Base-by-base conservation (phyloP, 208 protist genomes). In the Acanthamoeba lenticulata region DNA sequence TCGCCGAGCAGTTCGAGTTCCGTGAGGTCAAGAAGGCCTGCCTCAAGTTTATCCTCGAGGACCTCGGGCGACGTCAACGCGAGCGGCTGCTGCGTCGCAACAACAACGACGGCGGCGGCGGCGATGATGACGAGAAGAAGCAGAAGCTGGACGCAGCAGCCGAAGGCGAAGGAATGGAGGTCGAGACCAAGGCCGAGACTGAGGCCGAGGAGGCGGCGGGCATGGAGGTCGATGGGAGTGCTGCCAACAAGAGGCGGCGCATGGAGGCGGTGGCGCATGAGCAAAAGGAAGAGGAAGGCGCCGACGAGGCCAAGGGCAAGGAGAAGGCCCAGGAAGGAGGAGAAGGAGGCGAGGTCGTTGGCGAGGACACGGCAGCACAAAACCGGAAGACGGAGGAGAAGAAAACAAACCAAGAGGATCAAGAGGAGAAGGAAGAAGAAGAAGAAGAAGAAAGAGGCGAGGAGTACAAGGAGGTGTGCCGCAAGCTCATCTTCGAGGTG, bases 381-480 rank as follows among this genome's bases (percentile, higher is more conserved):
- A 34, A 57, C 13, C 19, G 13, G 62, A 65, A 32, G 57, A 21
- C 7, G 57, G 24, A 79, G 38, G 72, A 83, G 72, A 83, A 83
- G 72, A 32, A 1, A 3, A 38, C 44, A 1, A 38, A 83, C 1
- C 38, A 27, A n/a, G 40, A 44, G 9, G 62, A 72, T 19, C 9
- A 72, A 24, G 29, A 32, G n/a, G 62, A 7, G 17, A 34, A 34
- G 9, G 62, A 72, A 72, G 6, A 40, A 4, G 72, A 49, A n/a
- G 17, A 44, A 47, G 72, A 42, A 1, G 62, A 49, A 38, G 72
- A 83, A 9, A 74, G 38, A n/a, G 29, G 65, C 42, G 72, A 83
- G 21, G 72, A 83, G 42, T 83, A 83, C 72, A 83, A 47, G 72
- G 72, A 83, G 72, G 72, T 83, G 72, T 83, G 72, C 72, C 72